Percentiles rank a stretch among this genome's conserved stretches.
These are phyloP conservation scores for Colletotrichum gigasporum DNA, from an alignment of 2,329 filamentous ascomycete genomes.

Conservation along the genomic window DNA sequence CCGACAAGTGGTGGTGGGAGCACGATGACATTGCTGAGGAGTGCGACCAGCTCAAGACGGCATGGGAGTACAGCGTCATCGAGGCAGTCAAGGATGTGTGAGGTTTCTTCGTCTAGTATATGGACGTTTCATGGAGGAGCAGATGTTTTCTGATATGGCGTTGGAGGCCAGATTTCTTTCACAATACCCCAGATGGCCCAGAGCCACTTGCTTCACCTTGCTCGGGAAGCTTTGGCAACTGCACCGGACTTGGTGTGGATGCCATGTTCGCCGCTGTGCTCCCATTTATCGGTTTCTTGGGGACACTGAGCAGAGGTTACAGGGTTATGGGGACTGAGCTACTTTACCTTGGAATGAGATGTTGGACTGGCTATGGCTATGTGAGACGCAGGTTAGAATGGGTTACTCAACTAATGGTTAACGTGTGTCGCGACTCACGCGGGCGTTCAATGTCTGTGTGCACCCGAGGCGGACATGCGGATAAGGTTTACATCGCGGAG, in stretches of 20 bases:
- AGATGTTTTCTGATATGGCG: slow-evolving; percentile 11
- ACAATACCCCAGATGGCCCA: slow-evolving; percentile 12
- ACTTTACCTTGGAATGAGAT: slow-evolving; percentile 7
- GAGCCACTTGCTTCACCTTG: slow-evolving; percentile 6
- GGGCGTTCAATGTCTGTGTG: neutral
- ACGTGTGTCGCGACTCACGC: no score
- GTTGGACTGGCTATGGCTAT: slow-evolving; percentile 3
- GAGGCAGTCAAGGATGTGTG: slow-evolving; percentile 59
- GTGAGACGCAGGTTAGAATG: slow-evolving; percentile 3
- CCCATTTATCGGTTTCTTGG: slow-evolving; percentile 19
- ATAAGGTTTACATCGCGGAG: neutral
- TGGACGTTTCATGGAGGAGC: neutral
- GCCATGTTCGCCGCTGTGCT: slow-evolving; percentile 2
- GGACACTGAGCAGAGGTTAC: neutral
- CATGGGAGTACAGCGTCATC: slow-evolving; percentile 68
- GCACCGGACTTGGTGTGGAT: neutral
- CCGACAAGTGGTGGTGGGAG: slow-evolving; percentile 70
- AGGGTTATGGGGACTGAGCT: neutral
- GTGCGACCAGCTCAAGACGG: slow-evolving; percentile 62
- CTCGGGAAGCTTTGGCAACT: neutral
- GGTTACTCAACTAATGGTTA: neutral
- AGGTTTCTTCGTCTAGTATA: neutral
- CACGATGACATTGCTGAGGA: slow-evolving; percentile 63
- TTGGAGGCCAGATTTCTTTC: slow-evolving; percentile 29
- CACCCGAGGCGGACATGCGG: neutral